Conservation (phyloP, 2,329 filamentous ascomycete genomes). For the Aspergillus sp. region DNA sequence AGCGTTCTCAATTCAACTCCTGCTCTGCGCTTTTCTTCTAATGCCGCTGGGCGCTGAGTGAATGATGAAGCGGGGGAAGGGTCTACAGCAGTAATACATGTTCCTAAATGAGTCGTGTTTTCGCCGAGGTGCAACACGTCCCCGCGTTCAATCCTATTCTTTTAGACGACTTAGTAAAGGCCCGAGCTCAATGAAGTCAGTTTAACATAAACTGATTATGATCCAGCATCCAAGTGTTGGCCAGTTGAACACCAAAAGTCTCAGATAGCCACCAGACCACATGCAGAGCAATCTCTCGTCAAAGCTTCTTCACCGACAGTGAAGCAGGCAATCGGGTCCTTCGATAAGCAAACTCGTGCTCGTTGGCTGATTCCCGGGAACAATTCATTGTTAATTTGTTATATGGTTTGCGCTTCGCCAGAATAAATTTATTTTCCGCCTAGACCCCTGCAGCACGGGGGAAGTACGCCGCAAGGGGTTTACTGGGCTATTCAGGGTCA, state of each 20-base stretch:
- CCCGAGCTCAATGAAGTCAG: not conserved
- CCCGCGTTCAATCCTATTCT: no score
- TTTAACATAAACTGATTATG: not conserved
- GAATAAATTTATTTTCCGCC: not conserved
- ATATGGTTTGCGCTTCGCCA: not conserved
- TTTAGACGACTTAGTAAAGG: not conserved
- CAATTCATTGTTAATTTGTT: not conserved
- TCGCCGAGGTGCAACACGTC: not conserved
- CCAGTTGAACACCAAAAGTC: no score
- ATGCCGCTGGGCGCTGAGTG: not conserved
- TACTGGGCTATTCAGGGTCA: conserved; percentile 18
- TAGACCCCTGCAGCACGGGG: conserved; percentile 24
- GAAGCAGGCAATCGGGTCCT: not conserved
- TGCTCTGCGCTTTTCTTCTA: not conserved
- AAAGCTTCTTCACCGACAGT: not conserved
- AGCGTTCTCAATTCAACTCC: not conserved
- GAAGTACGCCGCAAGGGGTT: conserved; percentile 27
- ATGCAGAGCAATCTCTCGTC: not conserved
- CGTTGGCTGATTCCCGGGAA: not conserved
- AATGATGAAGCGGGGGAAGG: not conserved
- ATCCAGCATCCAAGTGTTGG: not conserved
- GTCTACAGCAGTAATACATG: not conserved
- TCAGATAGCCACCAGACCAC: not conserved
- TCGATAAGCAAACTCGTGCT: not conserved
- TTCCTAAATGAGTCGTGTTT: not conserved